These are phyloP conservation scores for Fonsecaea multimorphosa DNA, from an alignment of 2,329 filamentous ascomycete genomes.

Conservation along the genomic window DNA sequence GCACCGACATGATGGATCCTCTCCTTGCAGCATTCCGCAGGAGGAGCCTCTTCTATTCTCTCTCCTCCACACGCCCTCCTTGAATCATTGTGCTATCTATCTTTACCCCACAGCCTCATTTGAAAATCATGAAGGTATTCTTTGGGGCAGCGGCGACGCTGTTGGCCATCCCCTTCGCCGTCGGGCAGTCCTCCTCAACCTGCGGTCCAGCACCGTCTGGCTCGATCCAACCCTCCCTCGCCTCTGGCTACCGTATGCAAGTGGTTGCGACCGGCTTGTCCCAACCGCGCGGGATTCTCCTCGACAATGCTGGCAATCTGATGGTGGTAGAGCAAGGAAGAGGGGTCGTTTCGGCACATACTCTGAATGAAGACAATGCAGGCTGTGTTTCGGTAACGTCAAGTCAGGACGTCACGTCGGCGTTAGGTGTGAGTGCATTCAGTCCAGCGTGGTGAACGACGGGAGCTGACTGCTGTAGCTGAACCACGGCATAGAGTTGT, in stretches of 20 bases:
- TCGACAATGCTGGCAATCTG: conserved; percentile 56
- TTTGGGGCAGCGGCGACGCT: conserved; percentile 2
- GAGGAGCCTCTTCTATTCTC: neutral
- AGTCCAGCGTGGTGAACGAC: neutral
- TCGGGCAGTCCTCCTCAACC: conserved; percentile 32
- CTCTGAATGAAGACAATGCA: conserved; percentile 45
- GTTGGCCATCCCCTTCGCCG: conserved; percentile 10
- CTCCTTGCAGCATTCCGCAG: neutral
- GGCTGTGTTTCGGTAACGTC: conserved; percentile 41
- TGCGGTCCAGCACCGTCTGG: conserved; percentile 38
- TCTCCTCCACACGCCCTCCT: neutral
- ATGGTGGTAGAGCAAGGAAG: conserved; percentile 55
- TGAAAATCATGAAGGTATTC: conserved; percentile 4
- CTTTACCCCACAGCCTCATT: neutral
- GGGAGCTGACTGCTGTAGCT: conserved; percentile 36
- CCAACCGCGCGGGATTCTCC: conserved; percentile 54
- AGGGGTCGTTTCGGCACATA: conserved; percentile 48
- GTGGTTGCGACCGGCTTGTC: conserved; percentile 55
- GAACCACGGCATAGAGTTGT: conserved; percentile 61
- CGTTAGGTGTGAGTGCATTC: conserved; percentile 29
- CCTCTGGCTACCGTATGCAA: conserved; percentile 44
- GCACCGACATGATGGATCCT: neutral
- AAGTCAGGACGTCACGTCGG: conserved; percentile 27
- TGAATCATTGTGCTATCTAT: neutral
- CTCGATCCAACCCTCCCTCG: conserved; percentile 37